Evolutionary conservation across 768 basidiomycete species (phyloP), one percentile per base, ranked within the genome.

Genomic region (Tylopilus rubrobrunneus): DNA sequence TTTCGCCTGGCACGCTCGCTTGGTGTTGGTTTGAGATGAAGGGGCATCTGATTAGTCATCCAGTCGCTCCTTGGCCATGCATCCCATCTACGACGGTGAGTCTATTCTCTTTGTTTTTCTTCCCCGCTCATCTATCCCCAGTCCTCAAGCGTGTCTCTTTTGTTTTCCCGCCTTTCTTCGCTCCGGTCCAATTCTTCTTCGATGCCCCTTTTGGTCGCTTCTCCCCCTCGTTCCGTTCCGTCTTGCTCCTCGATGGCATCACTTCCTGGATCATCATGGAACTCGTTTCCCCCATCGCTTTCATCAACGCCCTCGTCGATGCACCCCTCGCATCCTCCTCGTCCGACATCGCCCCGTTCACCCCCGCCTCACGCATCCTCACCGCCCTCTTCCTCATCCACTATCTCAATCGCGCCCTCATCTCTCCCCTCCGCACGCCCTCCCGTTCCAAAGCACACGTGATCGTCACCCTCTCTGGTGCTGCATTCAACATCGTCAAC

Each of bases 131-230:
- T 10, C 34, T 7, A n/a, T 27, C 3, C 31, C 17, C 23, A 79
- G 78, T 45, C 10, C 54, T 55, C 5, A 62, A 78, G 46, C 80
- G 78, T 65, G 76, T 76, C 65, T 78, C 80, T 43, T 71, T 78
- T 10, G 51, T 84, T 2, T 31, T 68, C 1, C 76, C 77, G 3
- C 43, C 73, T 2, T 11, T 74, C 10, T 27, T 67, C 1, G 62
- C 62, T 29, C 81, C 79, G 0, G 23, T 74, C 0, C 58, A 68
- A 10, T 76, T 87, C 57, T 36, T 83, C 48, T 64, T 89, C 48
- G 75, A 92, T 64, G 92, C 90, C 0, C 89, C 89, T 0, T 92
- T 92, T 67, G 92, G 92, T 10, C 79, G 88, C 0, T 93, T 93
- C 65, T 68, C 83, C 0, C 81, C 78, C 0, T 67, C 56, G 40